These are phyloP conservation scores for Fusarium ramigenum DNA, from an alignment of 2,329 filamentous ascomycete genomes.

Conservation along the genomic window DNA sequence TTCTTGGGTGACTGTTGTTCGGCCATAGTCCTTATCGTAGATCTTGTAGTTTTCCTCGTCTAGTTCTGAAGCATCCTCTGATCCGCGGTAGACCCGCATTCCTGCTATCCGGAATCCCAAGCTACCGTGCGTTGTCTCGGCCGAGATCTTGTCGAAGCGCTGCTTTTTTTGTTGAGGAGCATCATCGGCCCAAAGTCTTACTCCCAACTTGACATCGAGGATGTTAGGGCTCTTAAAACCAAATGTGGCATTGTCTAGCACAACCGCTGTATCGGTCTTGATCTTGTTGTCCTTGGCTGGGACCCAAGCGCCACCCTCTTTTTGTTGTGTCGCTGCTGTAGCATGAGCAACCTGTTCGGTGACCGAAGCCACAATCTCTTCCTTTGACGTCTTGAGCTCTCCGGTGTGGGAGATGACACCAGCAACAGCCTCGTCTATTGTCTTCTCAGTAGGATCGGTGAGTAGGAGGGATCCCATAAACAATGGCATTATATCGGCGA, in stretches of 20 bases:
- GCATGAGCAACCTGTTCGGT: slow-evolving; percentile 45
- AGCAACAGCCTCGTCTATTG: slow-evolving; percentile 59
- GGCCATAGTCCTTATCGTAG: slow-evolving; percentile 72
- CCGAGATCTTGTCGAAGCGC: slow-evolving; percentile 68
- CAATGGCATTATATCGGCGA: slow-evolving; percentile 82
- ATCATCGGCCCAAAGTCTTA: slow-evolving; percentile 84
- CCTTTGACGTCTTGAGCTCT: slow-evolving; percentile 46
- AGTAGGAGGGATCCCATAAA: slow-evolving; percentile 84
- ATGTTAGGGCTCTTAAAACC: slow-evolving; percentile 90
- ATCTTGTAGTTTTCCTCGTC: slow-evolving; percentile 65
- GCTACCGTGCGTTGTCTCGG: slow-evolving; percentile 67
- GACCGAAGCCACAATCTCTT: slow-evolving; percentile 48
- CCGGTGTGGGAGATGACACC: slow-evolving; percentile 53
- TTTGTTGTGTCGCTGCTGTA: slow-evolving; percentile 9
- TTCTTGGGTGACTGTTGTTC: slow-evolving; percentile 59
- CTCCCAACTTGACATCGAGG: slow-evolving; percentile 90
- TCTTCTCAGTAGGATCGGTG: slow-evolving; percentile 61
- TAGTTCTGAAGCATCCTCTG: slow-evolving; percentile 59
- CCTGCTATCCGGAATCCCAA: slow-evolving; percentile 72
- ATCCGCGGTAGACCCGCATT: slow-evolving; percentile 71
- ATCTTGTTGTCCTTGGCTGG: slow-evolving; percentile 68
- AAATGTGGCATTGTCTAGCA: slow-evolving; percentile 83
- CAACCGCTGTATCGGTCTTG: slow-evolving; percentile 80
- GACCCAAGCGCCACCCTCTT: slow-evolving; percentile 52
- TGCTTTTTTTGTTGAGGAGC: slow-evolving; percentile 67